These are phyloP conservation scores for Xylaria sp. DNA, from an alignment of 2,329 filamentous ascomycete genomes.

Conservation along the genomic window DNA sequence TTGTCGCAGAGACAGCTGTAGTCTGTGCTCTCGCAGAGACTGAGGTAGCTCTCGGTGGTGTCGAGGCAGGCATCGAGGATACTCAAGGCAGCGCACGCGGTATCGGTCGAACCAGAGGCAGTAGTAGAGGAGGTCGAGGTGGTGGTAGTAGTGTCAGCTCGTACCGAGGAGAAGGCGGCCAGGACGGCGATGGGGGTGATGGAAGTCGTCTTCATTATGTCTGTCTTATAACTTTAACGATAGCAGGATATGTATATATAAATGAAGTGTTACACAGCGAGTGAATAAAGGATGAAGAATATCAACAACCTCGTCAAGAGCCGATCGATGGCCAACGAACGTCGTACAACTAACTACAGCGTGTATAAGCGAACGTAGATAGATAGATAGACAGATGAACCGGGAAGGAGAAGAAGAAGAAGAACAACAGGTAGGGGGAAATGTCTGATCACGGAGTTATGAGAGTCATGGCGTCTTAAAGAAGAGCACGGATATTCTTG, in stretches of 20 bases:
- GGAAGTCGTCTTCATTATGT: conserved; percentile 42
- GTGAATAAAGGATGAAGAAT: neutral
- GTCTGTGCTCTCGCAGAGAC: conserved; percentile 50
- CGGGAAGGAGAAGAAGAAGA: neutral
- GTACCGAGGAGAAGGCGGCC: conserved; percentile 36
- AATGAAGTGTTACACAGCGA: conserved; percentile 9
- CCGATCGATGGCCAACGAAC: conserved; percentile 15
- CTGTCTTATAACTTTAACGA: conserved; percentile 6
- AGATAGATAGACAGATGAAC: neutral
- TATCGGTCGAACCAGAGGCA: neutral
- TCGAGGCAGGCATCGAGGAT: conserved; percentile 54
- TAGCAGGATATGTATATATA: neutral
- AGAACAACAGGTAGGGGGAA: neutral
- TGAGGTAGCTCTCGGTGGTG: conserved; percentile 51
- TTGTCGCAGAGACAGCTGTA: conserved; percentile 66
- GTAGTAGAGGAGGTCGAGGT: conserved; percentile 22
- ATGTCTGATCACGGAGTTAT: neutral
- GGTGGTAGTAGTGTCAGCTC: conserved; percentile 31
- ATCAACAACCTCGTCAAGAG: neutral
- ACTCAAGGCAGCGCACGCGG: conserved; percentile 50
- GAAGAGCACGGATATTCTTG: conserved; percentile 19
- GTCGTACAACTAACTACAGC: neutral
- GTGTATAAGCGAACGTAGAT: conserved; percentile 20
- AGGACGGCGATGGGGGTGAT: conserved; percentile 43
- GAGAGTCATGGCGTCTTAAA: conserved; percentile 13